Evolutionary conservation across 176 grass and related monocot genomes (phyloP).

Genomic region (Avena atlantica): DNA sequence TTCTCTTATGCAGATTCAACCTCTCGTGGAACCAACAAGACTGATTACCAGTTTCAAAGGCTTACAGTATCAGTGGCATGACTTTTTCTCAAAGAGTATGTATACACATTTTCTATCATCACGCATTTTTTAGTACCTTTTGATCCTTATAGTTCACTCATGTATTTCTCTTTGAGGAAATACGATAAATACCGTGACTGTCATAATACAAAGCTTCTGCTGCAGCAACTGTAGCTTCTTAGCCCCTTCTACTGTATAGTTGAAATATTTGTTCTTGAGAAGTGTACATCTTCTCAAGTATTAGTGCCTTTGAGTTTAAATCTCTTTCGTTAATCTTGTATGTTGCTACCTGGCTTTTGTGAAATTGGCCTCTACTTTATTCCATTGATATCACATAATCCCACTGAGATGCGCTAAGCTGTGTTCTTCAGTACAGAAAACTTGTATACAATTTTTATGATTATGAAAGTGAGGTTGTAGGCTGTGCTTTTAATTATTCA

Average conservation of each 20-base stretch:
- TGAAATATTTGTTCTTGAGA: constrained; percentile 15
- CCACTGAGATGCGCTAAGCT: background rate
- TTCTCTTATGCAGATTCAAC: constrained; percentile 76
- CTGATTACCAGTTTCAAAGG: constrained; percentile 58
- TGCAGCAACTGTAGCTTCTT: background rate
- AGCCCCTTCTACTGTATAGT: background rate
- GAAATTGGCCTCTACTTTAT: background rate
- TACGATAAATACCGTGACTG: background rate
- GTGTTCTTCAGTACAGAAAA: background rate
- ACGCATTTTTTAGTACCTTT: background rate
- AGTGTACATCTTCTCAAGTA: constrained; percentile 12
- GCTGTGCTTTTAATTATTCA: constrained; percentile 11
- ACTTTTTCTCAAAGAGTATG: constrained; percentile 87
- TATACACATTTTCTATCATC: constrained; percentile 28
- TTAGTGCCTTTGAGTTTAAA: background rate
- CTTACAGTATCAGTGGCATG: constrained; percentile 87
- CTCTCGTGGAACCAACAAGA: constrained; percentile 77
- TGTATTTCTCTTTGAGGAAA: background rate
- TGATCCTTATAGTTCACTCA: constrained; percentile 3
- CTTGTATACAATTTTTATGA: background rate
- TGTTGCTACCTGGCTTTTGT: background rate
- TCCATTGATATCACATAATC: constrained; percentile 3
- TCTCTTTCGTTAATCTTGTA: background rate
- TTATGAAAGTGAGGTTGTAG: background rate
- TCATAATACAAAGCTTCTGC: background rate